Evolutionary conservation across 805 yeast species (phyloP).

Genomic region (Ogataea angusta): DNA sequence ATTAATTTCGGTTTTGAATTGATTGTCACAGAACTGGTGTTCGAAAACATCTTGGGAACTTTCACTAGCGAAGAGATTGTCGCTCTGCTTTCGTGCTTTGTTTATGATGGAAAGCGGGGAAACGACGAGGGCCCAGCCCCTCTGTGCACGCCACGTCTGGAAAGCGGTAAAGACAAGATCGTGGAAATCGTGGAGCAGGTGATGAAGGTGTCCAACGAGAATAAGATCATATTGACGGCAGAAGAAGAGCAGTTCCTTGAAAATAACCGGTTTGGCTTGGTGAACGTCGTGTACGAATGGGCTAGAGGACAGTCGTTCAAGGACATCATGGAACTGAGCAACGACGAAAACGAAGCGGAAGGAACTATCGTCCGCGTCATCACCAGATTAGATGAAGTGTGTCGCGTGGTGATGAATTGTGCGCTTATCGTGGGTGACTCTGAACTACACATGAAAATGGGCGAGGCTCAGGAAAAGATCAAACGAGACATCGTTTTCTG

Average conservation of each 20-base stretch:
- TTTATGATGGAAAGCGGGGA: constrained; percentile 78
- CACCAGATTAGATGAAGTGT: constrained; percentile 88
- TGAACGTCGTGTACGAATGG: constrained; percentile 97
- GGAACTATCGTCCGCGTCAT: constrained; percentile 97
- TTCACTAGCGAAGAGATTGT: constrained; percentile 96
- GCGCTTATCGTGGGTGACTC: constrained; percentile 94
- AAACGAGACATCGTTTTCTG: constrained; percentile 97
- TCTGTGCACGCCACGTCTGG: constrained; percentile 69
- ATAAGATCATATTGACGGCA: constrained; percentile 71
- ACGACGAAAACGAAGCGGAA: constrained; percentile 66
- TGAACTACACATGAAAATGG: constrained; percentile 83
- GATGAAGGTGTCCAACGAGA: constrained; percentile 55
- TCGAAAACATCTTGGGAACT: constrained; percentile 89
- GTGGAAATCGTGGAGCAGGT: constrained; percentile 65
- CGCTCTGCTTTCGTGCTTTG: constrained; percentile 89
- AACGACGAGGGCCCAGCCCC: constrained; percentile 52
- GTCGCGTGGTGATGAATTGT: constrained; percentile 91
- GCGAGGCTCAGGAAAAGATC: constrained; percentile 88
- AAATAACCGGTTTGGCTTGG: constrained; percentile 80
- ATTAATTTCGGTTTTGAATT: constrained; percentile 89
- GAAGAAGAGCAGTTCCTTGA: constrained; percentile 87
- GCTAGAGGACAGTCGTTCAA: constrained; percentile 90
- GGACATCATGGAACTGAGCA: constrained; percentile 84
- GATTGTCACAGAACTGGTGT: constrained; percentile 79
- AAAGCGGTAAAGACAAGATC: constrained; percentile 64